Conservation (phyloP, 2,329 filamentous ascomycete genomes). For the Xylaria sp. region DNA sequence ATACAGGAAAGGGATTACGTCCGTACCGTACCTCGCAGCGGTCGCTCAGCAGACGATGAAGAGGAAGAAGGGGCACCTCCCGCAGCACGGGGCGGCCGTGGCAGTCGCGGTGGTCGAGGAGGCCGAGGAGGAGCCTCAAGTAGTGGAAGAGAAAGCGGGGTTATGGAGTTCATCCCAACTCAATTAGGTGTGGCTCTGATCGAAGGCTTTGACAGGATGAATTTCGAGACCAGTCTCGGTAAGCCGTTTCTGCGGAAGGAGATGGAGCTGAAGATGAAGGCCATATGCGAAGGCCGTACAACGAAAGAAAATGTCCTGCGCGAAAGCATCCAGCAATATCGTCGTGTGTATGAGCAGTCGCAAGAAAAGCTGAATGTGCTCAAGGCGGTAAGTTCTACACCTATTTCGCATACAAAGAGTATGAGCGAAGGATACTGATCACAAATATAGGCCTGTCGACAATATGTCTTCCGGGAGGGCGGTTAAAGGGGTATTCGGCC, state of each 20-base stretch:
- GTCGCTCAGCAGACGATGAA: constrained; percentile 40
- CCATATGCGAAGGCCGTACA: constrained; percentile 86
- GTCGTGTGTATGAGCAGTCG: constrained; percentile 81
- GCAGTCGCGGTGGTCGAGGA: constrained; percentile 54
- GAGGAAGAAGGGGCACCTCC: constrained; percentile 45
- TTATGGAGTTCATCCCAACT: constrained; percentile 91
- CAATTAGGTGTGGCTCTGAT: constrained; percentile 89
- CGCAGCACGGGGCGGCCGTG: constrained; percentile 45
- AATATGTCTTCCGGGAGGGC: constrained; percentile 52
- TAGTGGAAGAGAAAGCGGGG: constrained; percentile 48
- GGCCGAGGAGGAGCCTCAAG: constrained; percentile 45
- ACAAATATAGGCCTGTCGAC: constrained; percentile 52
- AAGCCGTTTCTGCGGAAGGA: constrained; percentile 97
- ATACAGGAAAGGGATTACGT: constrained; percentile 92
- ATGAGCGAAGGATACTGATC: constrained; percentile 9
- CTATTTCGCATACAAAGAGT: neutral
- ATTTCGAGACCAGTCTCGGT: constrained; percentile 86
- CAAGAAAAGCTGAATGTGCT: constrained; percentile 72
- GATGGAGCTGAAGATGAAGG: constrained; percentile 97
- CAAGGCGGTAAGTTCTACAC: constrained; percentile 55
- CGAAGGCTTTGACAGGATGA: constrained; percentile 92
- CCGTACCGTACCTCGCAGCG: constrained; percentile 57
- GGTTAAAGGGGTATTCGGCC: constrained; percentile 19
- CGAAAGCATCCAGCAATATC: constrained; percentile 85
- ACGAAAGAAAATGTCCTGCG: constrained; percentile 75